Evolutionary conservation across 1,284 basidiomycete genomes (phyloP).

Genomic region (Ustilago hordei): DNA sequence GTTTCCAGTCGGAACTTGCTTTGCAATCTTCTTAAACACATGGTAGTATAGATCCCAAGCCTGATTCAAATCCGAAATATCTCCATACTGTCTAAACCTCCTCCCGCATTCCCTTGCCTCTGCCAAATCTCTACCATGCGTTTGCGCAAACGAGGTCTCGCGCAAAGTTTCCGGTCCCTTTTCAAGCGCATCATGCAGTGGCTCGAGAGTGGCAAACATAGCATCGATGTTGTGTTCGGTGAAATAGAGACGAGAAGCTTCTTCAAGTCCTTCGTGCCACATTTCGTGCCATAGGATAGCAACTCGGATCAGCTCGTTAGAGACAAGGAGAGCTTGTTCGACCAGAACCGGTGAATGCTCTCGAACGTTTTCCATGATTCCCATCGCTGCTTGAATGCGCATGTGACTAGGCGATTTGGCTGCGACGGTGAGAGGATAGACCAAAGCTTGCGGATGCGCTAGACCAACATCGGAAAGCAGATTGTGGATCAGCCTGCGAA

Average conservation of each 20-base stretch:
- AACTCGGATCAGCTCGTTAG: conserved; percentile 94
- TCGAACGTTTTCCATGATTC: conserved; percentile 92
- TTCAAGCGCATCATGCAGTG: conserved; percentile 92
- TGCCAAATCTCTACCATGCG: conserved; percentile 90
- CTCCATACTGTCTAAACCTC: conserved; percentile 86
- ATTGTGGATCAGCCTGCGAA: conserved; percentile 89
- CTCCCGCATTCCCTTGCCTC: conserved; percentile 94
- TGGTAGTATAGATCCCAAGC: conserved; percentile 99
- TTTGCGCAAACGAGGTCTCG: conserved; percentile 94
- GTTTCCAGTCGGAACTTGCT: conserved; percentile 88
- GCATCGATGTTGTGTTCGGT: conserved; percentile 98
- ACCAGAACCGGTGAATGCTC: conserved; percentile 92
- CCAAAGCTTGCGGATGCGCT: conserved; percentile 95
- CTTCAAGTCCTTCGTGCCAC: conserved; percentile 98
- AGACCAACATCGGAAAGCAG: conserved; percentile 92
- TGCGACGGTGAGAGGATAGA: conserved; percentile 97
- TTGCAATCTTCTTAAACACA: conserved; percentile 94
- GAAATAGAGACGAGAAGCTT: conserved; percentile 96
- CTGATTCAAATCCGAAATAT: conserved; percentile 88
- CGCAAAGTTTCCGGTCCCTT: conserved; percentile 95
- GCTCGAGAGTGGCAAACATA: conserved; percentile 95
- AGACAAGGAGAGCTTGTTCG: conserved; percentile 90
- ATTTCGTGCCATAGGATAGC: conserved; percentile 99
- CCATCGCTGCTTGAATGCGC: conserved; percentile 84
- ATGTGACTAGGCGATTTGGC: conserved; percentile 91